These are phyloP conservation scores for Candida xyloterini DNA, from an alignment of 805 yeast species.

Conservation along the genomic window DNA sequence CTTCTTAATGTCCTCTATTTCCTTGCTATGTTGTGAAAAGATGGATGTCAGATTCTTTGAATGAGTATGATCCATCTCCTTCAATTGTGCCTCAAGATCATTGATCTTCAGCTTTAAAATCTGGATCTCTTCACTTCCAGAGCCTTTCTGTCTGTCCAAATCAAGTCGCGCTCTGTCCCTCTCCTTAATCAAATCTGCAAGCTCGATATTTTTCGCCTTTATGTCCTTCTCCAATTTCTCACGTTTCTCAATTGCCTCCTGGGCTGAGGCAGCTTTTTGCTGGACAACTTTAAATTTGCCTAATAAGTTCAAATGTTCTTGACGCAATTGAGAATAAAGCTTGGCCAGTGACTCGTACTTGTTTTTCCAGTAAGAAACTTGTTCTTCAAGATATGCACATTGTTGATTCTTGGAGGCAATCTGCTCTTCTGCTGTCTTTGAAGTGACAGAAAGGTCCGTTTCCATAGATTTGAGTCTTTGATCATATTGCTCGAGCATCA, in stretches of 20 bases:
- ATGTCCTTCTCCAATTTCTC: constrained; percentile 80
- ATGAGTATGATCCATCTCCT: constrained; percentile 58
- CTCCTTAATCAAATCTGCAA: constrained; percentile 85
- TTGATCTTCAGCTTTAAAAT: constrained; percentile 61
- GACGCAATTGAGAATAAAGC: constrained; percentile 84
- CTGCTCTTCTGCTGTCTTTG: constrained; percentile 68
- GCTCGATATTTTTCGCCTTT: constrained; percentile 80
- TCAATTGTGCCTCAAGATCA: constrained; percentile 54
- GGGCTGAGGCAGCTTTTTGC: constrained; percentile 84
- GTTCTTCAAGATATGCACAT: constrained; percentile 55
- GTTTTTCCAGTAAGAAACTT: constrained; percentile 71
- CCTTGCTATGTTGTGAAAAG: constrained; percentile 60
- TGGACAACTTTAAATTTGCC: constrained; percentile 77
- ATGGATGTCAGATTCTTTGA: constrained; percentile 60
- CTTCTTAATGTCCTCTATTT: constrained; percentile 47
- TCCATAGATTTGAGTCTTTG: constrained; percentile 79
- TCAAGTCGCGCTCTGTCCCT: constrained; percentile 87
- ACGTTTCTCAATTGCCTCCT: constrained; percentile 80
- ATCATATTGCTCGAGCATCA: constrained; percentile 82
- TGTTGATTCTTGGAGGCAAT: constrained; percentile 59
- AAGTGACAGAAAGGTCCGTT: constrained; percentile 58
- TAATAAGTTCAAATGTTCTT: constrained; percentile 80
- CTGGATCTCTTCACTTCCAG: constrained; percentile 63
- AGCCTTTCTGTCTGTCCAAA: constrained; percentile 64
- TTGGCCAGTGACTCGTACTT: constrained; percentile 90